Base-by-base conservation (phyloP, 305 asterid genomes). In the Andrographis paniculata region DNA sequence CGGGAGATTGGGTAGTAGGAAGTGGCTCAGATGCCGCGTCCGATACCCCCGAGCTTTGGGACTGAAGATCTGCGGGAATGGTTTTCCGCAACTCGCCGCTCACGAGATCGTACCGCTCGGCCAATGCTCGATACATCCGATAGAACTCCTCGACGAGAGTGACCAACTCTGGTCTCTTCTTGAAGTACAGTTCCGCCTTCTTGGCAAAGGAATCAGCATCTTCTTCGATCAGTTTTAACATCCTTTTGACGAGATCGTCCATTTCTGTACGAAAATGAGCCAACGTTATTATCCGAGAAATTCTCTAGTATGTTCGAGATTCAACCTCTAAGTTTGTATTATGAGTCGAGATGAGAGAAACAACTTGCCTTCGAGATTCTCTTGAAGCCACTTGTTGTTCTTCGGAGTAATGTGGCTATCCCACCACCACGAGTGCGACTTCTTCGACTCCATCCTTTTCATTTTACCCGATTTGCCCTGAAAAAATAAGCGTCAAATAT, bases 181-280 rank as follows among this genome's bases (percentile, higher is more conserved):
- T 76, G 72, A 71, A 91, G 68, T 86, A 91, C 71, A 86, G 56
- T 66, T 86, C 94, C 0, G 87, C 99, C 70, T 73, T 86, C 59
- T 79, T 91, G 14, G 94, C 87, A 47, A 91, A 86, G 20, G 99
- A 80, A 66, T 91, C 99, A 0, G 86, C 95, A 40, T 91, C 96
- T 59, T 83, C 94, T 74, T 87, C 99, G 15, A 91, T 77, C 52
- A 91, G 82, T 45, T 86, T 86, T 58, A 87, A 28, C 86, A 91
- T 87, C 71, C 84, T 69, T 49, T 83, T 91, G 18, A 91, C 81
- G 41, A 66, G 71, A 60, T 80, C 77, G 46, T 86, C 94, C 96
- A 91, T 83, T 58, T 91, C 99, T 86, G 94, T 39, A n/a, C n/a
- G n/a, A n/a, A n/a, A n/a, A n/a, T n/a, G n/a, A n/a, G n/a, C n/a